Conservation (phyloP, 352 stramenopile genomes). For the Phytopythium delawarense region DNA sequence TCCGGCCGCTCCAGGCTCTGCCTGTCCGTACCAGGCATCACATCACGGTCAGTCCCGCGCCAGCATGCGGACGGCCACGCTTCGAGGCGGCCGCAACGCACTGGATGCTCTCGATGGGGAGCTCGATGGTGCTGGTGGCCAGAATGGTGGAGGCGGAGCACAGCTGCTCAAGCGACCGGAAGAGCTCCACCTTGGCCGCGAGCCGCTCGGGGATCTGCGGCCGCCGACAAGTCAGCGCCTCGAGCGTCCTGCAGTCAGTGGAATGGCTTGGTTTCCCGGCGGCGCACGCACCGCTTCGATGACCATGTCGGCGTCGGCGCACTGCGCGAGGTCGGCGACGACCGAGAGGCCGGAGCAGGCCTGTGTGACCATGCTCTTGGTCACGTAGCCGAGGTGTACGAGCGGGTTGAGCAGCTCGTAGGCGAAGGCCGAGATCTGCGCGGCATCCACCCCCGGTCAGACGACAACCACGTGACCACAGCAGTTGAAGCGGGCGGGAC, state of each 20-base stretch:
- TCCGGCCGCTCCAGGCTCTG: constrained; percentile 29
- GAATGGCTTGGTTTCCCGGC: background rate
- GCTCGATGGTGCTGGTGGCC: constrained; percentile 55
- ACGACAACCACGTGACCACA: background rate
- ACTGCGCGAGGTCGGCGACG: constrained; percentile 42
- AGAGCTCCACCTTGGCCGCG: constrained; percentile 54
- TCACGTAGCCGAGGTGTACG: constrained; percentile 71
- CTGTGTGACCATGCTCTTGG: constrained; percentile 67
- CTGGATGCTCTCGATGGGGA: constrained; percentile 61
- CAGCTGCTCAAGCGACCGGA: constrained; percentile 50
- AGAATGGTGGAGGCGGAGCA: constrained; percentile 53
- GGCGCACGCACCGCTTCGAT: constrained; percentile 48
- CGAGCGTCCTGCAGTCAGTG: background rate
- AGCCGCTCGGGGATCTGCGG: constrained; percentile 56
- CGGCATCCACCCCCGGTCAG: background rate
- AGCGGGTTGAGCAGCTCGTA: constrained; percentile 68
- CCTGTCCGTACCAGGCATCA: constrained; percentile 18
- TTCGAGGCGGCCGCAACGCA: constrained; percentile 17
- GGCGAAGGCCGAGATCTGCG: constrained; percentile 47
- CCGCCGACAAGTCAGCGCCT: background rate
- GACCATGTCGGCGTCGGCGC: constrained; percentile 40
- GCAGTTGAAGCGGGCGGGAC: background rate
- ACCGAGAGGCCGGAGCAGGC: constrained; percentile 47
- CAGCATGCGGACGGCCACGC: background rate
- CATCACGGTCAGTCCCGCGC: background rate